These are phyloP conservation scores for Eucalyptus pauciflora DNA, from an alignment of 345 rosid species.

Conservation along the genomic window DNA sequence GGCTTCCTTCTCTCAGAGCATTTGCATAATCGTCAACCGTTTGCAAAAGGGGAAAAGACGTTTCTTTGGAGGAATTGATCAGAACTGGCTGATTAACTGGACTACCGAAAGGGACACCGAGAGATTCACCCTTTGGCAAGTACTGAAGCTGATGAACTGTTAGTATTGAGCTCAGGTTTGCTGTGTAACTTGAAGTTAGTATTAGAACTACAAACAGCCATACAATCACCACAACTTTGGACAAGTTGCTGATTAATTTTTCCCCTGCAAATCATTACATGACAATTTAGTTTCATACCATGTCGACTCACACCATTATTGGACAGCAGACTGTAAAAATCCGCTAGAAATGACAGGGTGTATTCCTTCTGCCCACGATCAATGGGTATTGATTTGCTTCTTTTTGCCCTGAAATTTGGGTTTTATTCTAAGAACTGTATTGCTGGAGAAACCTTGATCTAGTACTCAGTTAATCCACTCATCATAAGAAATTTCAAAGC, in stretches of 20 bases:
- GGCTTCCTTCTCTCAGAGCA: slow-evolving; percentile 2
- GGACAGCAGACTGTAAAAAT: not conserved
- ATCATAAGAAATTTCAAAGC: not conserved
- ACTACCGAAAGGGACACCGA: not conserved
- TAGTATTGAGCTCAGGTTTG: slow-evolving; percentile 32
- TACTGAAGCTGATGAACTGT: slow-evolving; percentile 21
- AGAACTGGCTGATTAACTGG: not conserved
- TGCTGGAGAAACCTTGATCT: not conserved
- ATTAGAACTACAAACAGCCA: slow-evolving; percentile 28
- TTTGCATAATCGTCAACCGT: slow-evolving; percentile 2
- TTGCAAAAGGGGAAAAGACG: not conserved
- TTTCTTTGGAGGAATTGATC: not conserved
- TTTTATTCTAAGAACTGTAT: not conserved
- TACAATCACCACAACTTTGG: too few relatives aligned
- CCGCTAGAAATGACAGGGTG: rapidly evolving
- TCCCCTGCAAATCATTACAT: slow-evolving; percentile 13
- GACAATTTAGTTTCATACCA: not conserved
- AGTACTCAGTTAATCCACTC: not conserved
- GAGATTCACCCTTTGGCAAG: not conserved
- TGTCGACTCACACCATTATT: not conserved
- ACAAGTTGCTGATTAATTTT: slow-evolving; percentile 11
- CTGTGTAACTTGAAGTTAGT: slow-evolving; percentile 36
- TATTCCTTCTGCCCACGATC: not conserved
- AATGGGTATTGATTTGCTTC: not conserved
- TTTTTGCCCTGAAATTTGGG: not conserved